Percentiles rank a stretch among this genome's conserved stretches.
Conservation (phyloP, 371 early-diverging fungal species). For the Lichtheimia ornata region DNA sequence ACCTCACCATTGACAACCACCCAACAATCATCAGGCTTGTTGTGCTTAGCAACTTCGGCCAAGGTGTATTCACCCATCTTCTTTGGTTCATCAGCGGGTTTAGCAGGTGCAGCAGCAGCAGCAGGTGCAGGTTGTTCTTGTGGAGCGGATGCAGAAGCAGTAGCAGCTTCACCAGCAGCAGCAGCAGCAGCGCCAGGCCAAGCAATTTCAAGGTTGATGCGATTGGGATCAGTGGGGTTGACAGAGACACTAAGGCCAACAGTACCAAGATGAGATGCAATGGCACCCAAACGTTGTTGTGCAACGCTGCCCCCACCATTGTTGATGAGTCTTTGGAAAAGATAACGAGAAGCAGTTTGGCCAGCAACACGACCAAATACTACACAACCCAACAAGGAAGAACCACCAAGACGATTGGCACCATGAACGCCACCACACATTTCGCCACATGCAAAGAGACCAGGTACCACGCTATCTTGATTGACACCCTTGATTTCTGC, state of each 20-base stretch:
- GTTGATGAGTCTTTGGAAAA: slow-evolving; percentile 60
- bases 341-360: slow-evolving; percentile 66
- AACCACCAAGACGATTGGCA: slow-evolving; percentile 58
- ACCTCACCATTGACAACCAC: slow-evolving; percentile 92
- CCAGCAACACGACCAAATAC: slow-evolving; percentile 97
- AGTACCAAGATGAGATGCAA: slow-evolving; percentile 69
- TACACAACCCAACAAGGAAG: slow-evolving; percentile 83
- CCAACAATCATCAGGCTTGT: slow-evolving; percentile 92
- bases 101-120: slow-evolving; percentile 33
- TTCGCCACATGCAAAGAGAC: slow-evolving; percentile 93
- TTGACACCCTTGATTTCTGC: slow-evolving; percentile 69
- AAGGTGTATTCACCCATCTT: slow-evolving; percentile 54
- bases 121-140: slow-evolving; percentile 29
- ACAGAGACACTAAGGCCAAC: slow-evolving; percentile 64
- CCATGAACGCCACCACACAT: slow-evolving; percentile 71
- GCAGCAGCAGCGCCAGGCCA: slow-evolving; percentile 40
- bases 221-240: slow-evolving; percentile 44
- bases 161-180: slow-evolving; percentile 18
- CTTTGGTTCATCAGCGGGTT: slow-evolving; percentile 34
- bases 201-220: slow-evolving; percentile 69
- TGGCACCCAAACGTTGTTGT: slow-evolving; percentile 70
- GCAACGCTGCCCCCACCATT: slow-evolving; percentile 48
- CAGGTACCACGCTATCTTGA: slow-evolving; percentile 65
- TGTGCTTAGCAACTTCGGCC: slow-evolving; percentile 87
- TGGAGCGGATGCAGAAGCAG: slow-evolving; percentile 23